Percentiles rank a stretch among this genome's conserved stretches.
phyloP scores from a whole-genome alignment of 306 rosid species.

The Vigna angularis region DNA sequence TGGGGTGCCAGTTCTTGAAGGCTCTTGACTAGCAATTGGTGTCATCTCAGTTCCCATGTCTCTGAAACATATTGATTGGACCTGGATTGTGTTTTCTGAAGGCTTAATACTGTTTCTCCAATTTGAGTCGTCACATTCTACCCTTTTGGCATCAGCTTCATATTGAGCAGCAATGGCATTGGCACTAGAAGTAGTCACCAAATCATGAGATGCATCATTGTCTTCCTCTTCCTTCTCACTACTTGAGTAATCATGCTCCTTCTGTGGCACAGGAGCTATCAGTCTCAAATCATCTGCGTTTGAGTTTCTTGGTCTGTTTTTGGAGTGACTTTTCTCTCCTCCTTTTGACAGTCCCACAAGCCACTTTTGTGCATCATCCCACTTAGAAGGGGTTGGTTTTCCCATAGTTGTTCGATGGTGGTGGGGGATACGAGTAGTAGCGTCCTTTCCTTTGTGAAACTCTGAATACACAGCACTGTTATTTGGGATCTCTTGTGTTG shows the following conservation, averaged over 20 bases:
- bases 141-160: conserved; percentile 75
- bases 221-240: conserved; percentile 59
- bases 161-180: conserved; percentile 25
- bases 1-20: conserved; percentile 93
- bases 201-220: conserved; percentile 33
- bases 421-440: conserved; percentile 52
- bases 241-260: conserved; percentile 75
- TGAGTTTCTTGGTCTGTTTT: conserved; percentile 81
- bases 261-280: conserved; percentile 86
- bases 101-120: conserved; percentile 74
- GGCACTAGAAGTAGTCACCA: background rate
- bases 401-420: conserved; percentile 69
- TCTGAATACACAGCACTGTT: conserved; percentile 62
- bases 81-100: conserved; percentile 46
- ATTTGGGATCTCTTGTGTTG: conserved; percentile 58
- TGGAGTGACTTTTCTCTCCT: conserved; percentile 75
- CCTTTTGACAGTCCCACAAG: conserved; percentile 87
- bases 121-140: conserved; percentile 73
- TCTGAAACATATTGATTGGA: conserved; percentile 82
- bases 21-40: conserved; percentile 91
- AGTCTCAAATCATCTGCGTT: conserved; percentile 96
- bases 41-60: conserved; percentile 99
- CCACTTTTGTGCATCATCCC: conserved; percentile 99
- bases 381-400: conserved; percentile 91
- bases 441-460: conserved; percentile 75